Conservation (phyloP, 129 eudicot genomes). For the Flaveria sonorensis region DNA sequence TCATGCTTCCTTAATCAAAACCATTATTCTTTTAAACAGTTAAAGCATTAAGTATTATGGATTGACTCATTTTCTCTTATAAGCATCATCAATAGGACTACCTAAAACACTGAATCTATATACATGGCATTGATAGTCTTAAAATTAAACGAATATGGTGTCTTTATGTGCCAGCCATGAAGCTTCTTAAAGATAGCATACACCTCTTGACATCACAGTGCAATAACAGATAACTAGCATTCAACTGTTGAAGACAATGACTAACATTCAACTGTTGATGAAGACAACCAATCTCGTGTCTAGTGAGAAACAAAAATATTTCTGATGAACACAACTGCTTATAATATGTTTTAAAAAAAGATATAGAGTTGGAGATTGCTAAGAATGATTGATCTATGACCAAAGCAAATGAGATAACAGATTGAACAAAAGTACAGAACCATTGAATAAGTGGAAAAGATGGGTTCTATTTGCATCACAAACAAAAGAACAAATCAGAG, state of each 20-base stretch:
- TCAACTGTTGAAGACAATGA: not conserved
- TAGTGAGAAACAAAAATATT: not conserved
- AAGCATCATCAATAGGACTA: not conserved
- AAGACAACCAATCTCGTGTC: not conserved
- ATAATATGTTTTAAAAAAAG: no score
- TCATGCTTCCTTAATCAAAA: not conserved
- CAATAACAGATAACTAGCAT: not conserved
- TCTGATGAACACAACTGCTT: not conserved
- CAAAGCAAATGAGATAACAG: not conserved
- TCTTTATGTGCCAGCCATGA: not conserved
- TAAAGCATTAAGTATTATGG: not conserved
- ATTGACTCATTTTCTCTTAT: not conserved
- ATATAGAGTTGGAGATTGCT: not conserved
- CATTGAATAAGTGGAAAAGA: not conserved
- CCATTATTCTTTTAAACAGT: slow-evolving; percentile 2
- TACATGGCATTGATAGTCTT: not conserved
- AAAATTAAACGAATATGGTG: not conserved
- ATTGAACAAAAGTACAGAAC: not conserved
- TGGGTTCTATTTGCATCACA: not conserved
- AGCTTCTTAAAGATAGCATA: not conserved
- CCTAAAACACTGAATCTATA: not conserved
- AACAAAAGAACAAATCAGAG: not conserved
- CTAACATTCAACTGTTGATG: no score
- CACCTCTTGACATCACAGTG: not conserved
- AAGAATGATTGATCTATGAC: not conserved